Evolutionary conservation across 169 alveolate genomes (phyloP).

Genomic region (Plasmodium billcollinsi): DNA sequence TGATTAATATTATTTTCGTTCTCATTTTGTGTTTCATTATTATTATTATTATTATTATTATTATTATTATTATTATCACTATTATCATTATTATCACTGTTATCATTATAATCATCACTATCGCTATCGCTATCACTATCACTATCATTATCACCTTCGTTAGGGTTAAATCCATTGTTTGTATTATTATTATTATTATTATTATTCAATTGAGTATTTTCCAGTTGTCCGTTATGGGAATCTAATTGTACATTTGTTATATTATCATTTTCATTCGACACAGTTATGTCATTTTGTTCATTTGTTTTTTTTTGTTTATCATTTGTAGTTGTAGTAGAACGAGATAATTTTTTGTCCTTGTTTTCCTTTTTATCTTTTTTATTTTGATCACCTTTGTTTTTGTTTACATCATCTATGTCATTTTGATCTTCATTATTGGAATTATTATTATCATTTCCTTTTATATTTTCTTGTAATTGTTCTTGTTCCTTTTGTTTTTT

Average conservation of each 20-base stretch:
- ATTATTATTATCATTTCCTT: not conserved
- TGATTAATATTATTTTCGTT: not conserved
- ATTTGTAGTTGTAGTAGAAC: no score
- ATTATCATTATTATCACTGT: no score
- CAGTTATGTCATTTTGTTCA: not conserved
- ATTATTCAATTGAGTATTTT: not conserved
- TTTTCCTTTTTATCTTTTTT: not conserved
- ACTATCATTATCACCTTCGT: not conserved
- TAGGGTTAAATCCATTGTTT: not conserved
- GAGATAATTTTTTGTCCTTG: not conserved
- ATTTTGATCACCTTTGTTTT: not conserved
- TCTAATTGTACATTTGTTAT: not conserved
- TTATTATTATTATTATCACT: no score
- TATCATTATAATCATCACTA: no score
- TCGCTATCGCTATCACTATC: no score
- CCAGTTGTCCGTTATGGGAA: not conserved
- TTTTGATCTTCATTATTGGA: conserved; percentile 10
- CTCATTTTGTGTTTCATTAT: not conserved
- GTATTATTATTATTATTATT: not conserved
- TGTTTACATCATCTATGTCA: not conserved
- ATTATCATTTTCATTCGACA: not conserved
- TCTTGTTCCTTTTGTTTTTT: conserved; percentile 26
- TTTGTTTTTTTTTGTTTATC: not conserved
- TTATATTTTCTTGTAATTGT: conserved; percentile 12
- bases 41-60: not conserved